These are phyloP conservation scores for Tuber microsphaerosporum DNA, from an alignment of 495 filamentous ascomycete genomes.

Conservation along the genomic window DNA sequence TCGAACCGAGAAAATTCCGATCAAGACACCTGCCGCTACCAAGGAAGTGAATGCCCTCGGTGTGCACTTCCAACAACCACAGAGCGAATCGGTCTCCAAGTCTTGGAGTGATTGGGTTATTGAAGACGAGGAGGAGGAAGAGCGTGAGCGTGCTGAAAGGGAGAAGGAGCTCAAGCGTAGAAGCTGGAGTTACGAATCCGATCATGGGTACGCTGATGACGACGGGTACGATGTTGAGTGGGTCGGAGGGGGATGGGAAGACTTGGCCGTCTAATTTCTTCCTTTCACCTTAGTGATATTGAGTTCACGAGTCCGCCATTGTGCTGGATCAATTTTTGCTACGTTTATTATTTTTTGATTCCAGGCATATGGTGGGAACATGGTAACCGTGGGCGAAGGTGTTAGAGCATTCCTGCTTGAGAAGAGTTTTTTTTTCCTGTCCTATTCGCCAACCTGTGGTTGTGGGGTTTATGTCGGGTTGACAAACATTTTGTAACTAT, in stretches of 20 bases:
- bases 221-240: slow-evolving; percentile 41
- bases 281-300: slow-evolving; percentile 11
- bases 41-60: slow-evolving; percentile 29
- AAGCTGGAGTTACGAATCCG: slow-evolving; percentile 41
- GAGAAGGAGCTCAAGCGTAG: slow-evolving; percentile 41
- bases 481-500: slow-evolving; percentile 39
- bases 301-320: slow-evolving; percentile 22
- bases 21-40: slow-evolving; percentile 26
- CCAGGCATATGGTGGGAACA: slow-evolving; percentile 22
- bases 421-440: slow-evolving; percentile 32
- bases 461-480: slow-evolving; percentile 22
- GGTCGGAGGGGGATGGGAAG: slow-evolving; percentile 41
- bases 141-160: slow-evolving; percentile 37
- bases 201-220: slow-evolving; percentile 37
- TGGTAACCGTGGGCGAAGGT: slow-evolving; percentile 11
- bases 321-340: slow-evolving; percentile 30
- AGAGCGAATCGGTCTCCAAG: slow-evolving; percentile 31
- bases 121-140: slow-evolving; percentile 41
- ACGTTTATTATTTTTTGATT: slow-evolving; percentile 28
- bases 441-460: slow-evolving; percentile 27
- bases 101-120: slow-evolving; percentile 42
- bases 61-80: slow-evolving; percentile 19
- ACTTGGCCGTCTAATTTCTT: slow-evolving; percentile 36
- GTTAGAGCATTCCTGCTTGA: slow-evolving; percentile 24
- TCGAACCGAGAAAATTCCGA: slow-evolving; percentile 34